Conservation (phyloP, 345 rosid species). For the Iberis pinnata region DNA sequence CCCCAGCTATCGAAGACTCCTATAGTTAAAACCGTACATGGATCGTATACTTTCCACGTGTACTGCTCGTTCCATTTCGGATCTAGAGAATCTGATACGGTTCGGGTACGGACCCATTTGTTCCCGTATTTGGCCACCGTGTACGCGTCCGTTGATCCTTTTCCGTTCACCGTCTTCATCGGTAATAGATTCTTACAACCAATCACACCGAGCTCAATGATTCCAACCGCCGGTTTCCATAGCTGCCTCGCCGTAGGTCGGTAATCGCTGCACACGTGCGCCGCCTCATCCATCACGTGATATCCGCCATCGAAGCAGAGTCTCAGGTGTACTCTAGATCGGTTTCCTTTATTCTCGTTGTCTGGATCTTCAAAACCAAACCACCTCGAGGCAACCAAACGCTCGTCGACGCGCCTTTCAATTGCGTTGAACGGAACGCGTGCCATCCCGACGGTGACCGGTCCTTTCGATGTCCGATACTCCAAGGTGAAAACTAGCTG, state of each 20-base stretch:
- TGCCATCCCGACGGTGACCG: slow-evolving; percentile 38
- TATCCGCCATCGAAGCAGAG: slow-evolving; percentile 89
- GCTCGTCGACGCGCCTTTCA: slow-evolving; percentile 85
- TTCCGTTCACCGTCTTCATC: slow-evolving; percentile 57
- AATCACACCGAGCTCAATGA: slow-evolving; percentile 70
- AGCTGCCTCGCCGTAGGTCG: slow-evolving; percentile 86
- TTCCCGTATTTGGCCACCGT: slow-evolving; percentile 80
- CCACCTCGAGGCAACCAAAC: slow-evolving; percentile 66
- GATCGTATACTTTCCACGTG: slow-evolving; percentile 83
- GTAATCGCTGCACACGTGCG: slow-evolving; percentile 76
- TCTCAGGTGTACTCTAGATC: slow-evolving; percentile 68
- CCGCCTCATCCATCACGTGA: slow-evolving; percentile 93
- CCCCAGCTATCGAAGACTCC: slow-evolving; percentile 79
- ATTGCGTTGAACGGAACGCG: slow-evolving; percentile 42
- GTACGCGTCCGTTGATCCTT: slow-evolving; percentile 68
- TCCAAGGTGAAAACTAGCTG: slow-evolving; percentile 51
- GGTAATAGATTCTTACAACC: slow-evolving; percentile 74
- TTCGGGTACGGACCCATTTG: slow-evolving; percentile 89
- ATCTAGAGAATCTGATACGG: slow-evolving; percentile 57
- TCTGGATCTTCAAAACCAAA: slow-evolving; percentile 45
- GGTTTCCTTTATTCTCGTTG: slow-evolving; percentile 47
- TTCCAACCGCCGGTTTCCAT: slow-evolving; percentile 80
- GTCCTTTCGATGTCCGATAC: slow-evolving; percentile 49
- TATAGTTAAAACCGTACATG: slow-evolving; percentile 64
- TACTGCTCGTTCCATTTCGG: slow-evolving; percentile 96